Conservation (phyloP, 2,329 filamentous ascomycete species). For the Colletotrichum scovillei region DNA sequence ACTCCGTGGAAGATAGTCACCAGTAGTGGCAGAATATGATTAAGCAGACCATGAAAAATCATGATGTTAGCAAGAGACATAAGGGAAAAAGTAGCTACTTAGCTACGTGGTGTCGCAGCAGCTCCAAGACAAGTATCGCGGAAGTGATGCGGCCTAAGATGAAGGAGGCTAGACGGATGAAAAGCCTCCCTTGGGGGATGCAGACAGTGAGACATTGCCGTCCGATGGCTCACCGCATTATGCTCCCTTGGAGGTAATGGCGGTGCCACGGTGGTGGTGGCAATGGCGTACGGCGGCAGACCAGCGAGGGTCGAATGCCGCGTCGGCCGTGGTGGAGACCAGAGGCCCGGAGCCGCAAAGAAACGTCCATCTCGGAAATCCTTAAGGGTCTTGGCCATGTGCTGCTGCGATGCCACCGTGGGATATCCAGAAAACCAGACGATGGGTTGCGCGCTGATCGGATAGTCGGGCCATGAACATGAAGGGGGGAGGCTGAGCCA, state of each 20-base stretch:
- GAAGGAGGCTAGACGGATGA: constrained; percentile 22
- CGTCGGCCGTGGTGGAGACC: constrained; percentile 13
- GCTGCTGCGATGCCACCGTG: background rate
- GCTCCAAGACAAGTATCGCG: constrained; percentile 17
- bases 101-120: constrained; percentile 13
- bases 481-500: constrained; percentile 15
- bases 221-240: constrained; percentile 31
- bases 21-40: background rate
- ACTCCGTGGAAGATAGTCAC: background rate
- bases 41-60: background rate
- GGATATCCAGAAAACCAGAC: background rate
- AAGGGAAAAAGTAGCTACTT: constrained; percentile 24
- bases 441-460: constrained; percentile 5
- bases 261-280: background rate
- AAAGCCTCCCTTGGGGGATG: constrained; percentile 13
- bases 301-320: background rate
- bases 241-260: constrained; percentile 2
- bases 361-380: background rate
- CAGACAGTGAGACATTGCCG: constrained; percentile 24
- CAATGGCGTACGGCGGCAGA: background rate
- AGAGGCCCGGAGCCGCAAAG: constrained; percentile 9
- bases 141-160: constrained; percentile 3
- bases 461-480: constrained; percentile 4
- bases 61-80: constrained; percentile 14
- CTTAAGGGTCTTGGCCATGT: background rate